Percentiles rank a stretch among this genome's conserved stretches.
phyloP scores from a whole-genome alignment of 225 moss, liverwort and hornwort genomes.

The Rhytidiadelphus loreus region DNA sequence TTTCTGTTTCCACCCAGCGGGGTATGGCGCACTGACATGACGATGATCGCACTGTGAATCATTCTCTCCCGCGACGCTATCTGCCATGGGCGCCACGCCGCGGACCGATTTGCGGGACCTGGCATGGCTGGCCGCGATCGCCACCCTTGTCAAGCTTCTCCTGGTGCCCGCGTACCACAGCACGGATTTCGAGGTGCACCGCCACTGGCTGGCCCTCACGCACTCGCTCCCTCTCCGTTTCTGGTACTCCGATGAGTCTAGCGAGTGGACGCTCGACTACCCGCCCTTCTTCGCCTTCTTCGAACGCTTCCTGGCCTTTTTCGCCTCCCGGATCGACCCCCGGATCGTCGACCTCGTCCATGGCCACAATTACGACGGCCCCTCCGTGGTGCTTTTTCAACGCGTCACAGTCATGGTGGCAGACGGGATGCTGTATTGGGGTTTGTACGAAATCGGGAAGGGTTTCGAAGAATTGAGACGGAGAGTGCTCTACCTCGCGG shows the following conservation, averaged over 20 bases:
- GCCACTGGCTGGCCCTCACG: conserved; percentile 85
- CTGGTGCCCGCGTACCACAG: conserved; percentile 77
- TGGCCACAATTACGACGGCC: conserved; percentile 34
- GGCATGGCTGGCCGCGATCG: conserved; percentile 47
- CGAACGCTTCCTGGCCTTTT: conserved; percentile 56
- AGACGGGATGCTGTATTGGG: conserved; percentile 61
- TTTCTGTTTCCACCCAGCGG: not conserved
- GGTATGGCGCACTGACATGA: not conserved
- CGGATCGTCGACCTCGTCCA: conserved; percentile 53
- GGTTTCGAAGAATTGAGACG: conserved; percentile 17
- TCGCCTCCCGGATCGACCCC: conserved; percentile 56
- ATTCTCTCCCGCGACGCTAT: not conserved
- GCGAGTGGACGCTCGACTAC: conserved; percentile 95
- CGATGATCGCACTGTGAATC: not conserved
- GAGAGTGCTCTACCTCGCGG: conserved; percentile 45
- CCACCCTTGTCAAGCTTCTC: conserved; percentile 71
- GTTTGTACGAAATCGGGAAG: conserved; percentile 48
- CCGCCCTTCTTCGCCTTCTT: conserved; percentile 93
- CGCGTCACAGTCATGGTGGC: conserved; percentile 53
- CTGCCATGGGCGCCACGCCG: conserved; percentile 8
- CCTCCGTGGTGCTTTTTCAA: conserved; percentile 49
- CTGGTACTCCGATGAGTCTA: conserved; percentile 82
- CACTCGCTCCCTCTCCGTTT: conserved; percentile 62
- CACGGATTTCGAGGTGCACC: conserved; percentile 94
- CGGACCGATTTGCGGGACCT: conserved; percentile 20